phyloP scores from a whole-genome alignment of 441 rosid species.

The Breynia disticha region DNA sequence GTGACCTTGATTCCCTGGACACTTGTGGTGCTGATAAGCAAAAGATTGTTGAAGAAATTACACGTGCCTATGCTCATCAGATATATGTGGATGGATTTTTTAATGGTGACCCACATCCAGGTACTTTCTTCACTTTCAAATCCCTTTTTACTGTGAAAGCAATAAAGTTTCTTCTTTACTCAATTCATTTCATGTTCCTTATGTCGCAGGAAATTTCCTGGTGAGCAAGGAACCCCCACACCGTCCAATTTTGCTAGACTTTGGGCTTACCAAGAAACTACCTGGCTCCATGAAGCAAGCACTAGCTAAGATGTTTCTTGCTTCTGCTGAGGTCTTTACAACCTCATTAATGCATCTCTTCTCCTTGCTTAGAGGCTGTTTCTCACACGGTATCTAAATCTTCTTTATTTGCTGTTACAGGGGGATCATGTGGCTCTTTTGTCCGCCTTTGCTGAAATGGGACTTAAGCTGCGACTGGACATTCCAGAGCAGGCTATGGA shows the following conservation, averaged over 20 bases:
- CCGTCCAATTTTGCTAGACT: slow-evolving; percentile 87
- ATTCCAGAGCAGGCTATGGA: slow-evolving; percentile 97
- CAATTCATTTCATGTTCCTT: background rate
- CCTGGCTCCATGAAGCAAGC: slow-evolving; percentile 80
- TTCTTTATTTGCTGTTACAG: slow-evolving; percentile 25
- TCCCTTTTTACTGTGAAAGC: background rate
- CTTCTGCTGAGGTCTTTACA: slow-evolving; percentile 82
- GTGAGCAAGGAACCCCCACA: slow-evolving; percentile 87
- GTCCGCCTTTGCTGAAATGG: slow-evolving; percentile 98
- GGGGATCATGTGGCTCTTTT: slow-evolving; percentile 96
- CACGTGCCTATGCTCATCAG: slow-evolving; percentile 97
- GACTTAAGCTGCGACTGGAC: slow-evolving; percentile 88
- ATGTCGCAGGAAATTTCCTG: slow-evolving; percentile 77
- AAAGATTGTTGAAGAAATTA: slow-evolving; percentile 85
- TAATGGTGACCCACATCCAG: slow-evolving; percentile 99
- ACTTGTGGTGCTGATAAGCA: slow-evolving; percentile 75
- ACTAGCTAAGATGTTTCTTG: slow-evolving; percentile 95
- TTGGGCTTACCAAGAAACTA: slow-evolving; percentile 85
- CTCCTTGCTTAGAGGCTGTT: no score
- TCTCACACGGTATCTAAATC: no score
- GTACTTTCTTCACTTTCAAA: slow-evolving; percentile 26
- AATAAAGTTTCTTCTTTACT: background rate
- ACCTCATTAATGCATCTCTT: background rate
- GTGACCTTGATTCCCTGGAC: slow-evolving; percentile 63
- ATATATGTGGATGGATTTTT: slow-evolving; percentile 96